Evolutionary conservation across 306 rosid species (phyloP).

Genomic region (Abrus precatorius): DNA sequence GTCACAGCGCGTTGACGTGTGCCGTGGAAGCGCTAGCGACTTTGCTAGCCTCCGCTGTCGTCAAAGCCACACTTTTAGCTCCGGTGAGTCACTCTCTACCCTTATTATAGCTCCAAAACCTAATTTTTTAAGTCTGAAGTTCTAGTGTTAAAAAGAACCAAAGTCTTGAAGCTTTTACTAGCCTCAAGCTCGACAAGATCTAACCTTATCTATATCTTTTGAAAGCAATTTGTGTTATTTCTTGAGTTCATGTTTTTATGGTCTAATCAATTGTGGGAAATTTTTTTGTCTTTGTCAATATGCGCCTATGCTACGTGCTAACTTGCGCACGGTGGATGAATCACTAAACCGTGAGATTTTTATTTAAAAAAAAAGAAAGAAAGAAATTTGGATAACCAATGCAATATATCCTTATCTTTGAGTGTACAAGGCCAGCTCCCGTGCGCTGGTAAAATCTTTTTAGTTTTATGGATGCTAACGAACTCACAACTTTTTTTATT

Average conservation of each 20-base stretch:
- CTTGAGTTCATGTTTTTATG: slow-evolving; percentile 18
- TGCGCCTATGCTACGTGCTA: slow-evolving; percentile 34
- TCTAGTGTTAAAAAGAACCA: neutral
- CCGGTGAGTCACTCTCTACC: slow-evolving; percentile 56
- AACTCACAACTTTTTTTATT: slow-evolving; percentile 16
- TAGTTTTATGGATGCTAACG: slow-evolving; percentile 42
- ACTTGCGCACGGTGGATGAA: slow-evolving; percentile 28
- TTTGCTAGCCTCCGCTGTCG: slow-evolving; percentile 70
- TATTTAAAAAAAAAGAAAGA: neutral
- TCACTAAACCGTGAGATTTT: neutral
- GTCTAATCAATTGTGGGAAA: slow-evolving; percentile 28
- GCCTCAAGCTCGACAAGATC: slow-evolving; percentile 38
- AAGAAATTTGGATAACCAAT: neutral
- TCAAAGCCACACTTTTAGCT: slow-evolving; percentile 66
- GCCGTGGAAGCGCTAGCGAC: slow-evolving; percentile 66
- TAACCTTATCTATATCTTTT: slow-evolving; percentile 37
- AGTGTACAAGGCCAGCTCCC: neutral
- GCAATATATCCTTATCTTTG: neutral
- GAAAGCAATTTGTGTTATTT: slow-evolving; percentile 43
- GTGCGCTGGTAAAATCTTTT: slow-evolving; percentile 46
- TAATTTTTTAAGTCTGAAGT: neutral
- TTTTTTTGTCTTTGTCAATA: slow-evolving; percentile 37
- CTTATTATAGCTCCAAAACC: neutral
- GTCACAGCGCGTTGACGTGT: slow-evolving; percentile 65
- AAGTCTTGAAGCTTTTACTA: neutral